These are phyloP conservation scores for Glycine tomentella DNA, from an alignment of 306 rosid genomes.

Conservation along the genomic window DNA sequence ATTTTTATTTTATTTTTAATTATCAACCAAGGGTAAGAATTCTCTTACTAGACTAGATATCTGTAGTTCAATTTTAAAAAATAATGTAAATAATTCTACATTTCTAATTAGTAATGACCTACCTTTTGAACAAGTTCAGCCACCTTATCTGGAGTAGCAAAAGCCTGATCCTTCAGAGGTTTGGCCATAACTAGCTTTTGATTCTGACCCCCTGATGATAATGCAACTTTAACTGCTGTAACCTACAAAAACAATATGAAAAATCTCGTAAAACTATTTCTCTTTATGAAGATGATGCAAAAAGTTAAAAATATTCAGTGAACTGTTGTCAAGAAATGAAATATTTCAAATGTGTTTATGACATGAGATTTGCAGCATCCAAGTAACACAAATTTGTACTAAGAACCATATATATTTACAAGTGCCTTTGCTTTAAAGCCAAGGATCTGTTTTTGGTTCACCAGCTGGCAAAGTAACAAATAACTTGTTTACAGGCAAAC, in stretches of 20 bases:
- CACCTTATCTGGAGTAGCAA: slow-evolving; percentile 95
- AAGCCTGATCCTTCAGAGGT: slow-evolving; percentile 92
- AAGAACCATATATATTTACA: slow-evolving; percentile 27
- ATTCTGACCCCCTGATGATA: slow-evolving; percentile 76
- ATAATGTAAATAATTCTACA: slow-evolving; percentile 19
- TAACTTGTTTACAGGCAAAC: slow-evolving; percentile 51
- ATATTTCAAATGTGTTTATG: slow-evolving; percentile 27
- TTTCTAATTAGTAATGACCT: slow-evolving; percentile 34
- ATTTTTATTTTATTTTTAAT: neutral
- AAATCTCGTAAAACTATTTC: slow-evolving; percentile 22
- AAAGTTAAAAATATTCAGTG: slow-evolving; percentile 27
- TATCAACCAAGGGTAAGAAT: slow-evolving; percentile 15
- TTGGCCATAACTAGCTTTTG: slow-evolving; percentile 76
- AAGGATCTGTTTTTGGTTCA: slow-evolving; percentile 37
- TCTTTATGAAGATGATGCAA: neutral
- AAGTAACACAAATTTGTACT: neutral
- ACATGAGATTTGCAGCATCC: neutral
- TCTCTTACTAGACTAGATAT: slow-evolving; percentile 10
- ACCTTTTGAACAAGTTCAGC: slow-evolving; percentile 95
- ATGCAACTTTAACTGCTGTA: slow-evolving; percentile 92
- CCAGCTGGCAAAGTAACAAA: slow-evolving; percentile 31
- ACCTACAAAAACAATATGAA: slow-evolving; percentile 63
- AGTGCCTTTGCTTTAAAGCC: slow-evolving; percentile 18
- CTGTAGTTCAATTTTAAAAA: slow-evolving; percentile 13
- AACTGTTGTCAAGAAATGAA: slow-evolving; percentile 35